Base-by-base conservation (phyloP, 177 flowering plant species). In the Vitis hybrid region DNA sequence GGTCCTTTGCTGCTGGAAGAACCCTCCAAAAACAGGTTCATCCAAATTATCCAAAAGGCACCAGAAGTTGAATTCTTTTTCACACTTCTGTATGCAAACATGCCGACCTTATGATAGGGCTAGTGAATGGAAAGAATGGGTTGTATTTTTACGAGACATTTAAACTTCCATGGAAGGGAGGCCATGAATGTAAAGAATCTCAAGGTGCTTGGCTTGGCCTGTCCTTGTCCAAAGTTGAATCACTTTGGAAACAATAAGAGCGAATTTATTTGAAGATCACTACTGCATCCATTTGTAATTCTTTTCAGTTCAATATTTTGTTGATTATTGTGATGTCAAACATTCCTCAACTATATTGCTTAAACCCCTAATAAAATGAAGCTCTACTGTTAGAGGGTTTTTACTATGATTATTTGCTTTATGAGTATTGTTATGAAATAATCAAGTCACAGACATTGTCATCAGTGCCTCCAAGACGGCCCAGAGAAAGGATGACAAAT, bases 1-100 rank as follows among this genome's bases (percentile, higher is more conserved):
- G 77, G 86, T 61, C 79, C 86, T 0, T 20, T 67, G 4, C 80
- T 91, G 35, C 83, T 93, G 4, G 87, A 82, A 53, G 93, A 92
- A 66, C 85, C 97, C 50, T 80, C 76, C 72, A 74, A 74, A 58
- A 85, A 85, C 70, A 78, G 72, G 67, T 90, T 79, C 67, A 74
- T 94, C 73, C 80, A 83, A 54, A 71, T 74, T 54, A 84, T 94
- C 74, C 66, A 63, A 61, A 76, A 55, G 57, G 69, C 88, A 18
- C 94, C 87, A 5, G 96, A 89, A 76, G 95, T 91, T 49, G 91
- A 89, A 73, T 71, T 86, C 35, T 94, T 94, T 76, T 94, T 84
- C 82, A 91, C 97, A 10, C 84, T 92, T 67, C 85, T 94, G 12
- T 92, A 91, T 75, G 67, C 97, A 24, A 86, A 82, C 73, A 80